Conservation (phyloP, 208 protist genomes). For the Naegleria fowleri region DNA sequence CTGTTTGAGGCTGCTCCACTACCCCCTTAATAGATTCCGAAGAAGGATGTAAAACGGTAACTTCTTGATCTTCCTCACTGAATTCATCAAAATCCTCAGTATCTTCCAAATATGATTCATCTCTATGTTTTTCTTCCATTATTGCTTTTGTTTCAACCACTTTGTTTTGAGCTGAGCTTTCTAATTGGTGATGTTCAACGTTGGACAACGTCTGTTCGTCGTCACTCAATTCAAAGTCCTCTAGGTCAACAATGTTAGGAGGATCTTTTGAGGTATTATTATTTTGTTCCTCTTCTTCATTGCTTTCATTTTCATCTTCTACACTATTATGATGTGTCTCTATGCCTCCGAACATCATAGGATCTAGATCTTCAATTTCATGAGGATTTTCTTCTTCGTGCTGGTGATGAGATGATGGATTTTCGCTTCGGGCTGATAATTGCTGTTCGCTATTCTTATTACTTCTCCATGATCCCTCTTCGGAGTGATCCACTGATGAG, state of each 20-base stretch:
- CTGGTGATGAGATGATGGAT: neutral
- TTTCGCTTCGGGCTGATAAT: neutral
- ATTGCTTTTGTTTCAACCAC: neutral
- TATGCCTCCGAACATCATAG: neutral
- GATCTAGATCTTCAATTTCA: neutral
- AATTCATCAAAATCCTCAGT: neutral
- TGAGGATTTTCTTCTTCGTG: neutral
- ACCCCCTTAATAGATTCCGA: too few relatives aligned
- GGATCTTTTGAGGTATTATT: neutral
- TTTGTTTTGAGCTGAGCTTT: neutral
- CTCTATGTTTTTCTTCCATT: neutral
- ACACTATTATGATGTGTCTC: neutral
- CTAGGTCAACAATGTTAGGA: neutral
- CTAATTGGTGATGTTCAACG: neutral
- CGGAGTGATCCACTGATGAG: neutral
- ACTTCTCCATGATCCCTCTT: neutral
- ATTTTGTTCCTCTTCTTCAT: neutral
- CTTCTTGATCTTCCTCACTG: neutral
- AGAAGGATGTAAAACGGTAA: neutral
- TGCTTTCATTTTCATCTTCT: neutral
- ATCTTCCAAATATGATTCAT: neutral
- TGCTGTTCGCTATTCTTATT: neutral
- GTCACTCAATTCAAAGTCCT: neutral
- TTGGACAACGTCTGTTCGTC: too few relatives aligned
- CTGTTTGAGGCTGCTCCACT: too few relatives aligned